A percentile compares a stretch with the other conserved stretches of the same genome.
These are phyloP conservation scores for Tricholoma sp. DNA, from an alignment of 768 basidiomycete species.

Conservation along the genomic window DNA sequence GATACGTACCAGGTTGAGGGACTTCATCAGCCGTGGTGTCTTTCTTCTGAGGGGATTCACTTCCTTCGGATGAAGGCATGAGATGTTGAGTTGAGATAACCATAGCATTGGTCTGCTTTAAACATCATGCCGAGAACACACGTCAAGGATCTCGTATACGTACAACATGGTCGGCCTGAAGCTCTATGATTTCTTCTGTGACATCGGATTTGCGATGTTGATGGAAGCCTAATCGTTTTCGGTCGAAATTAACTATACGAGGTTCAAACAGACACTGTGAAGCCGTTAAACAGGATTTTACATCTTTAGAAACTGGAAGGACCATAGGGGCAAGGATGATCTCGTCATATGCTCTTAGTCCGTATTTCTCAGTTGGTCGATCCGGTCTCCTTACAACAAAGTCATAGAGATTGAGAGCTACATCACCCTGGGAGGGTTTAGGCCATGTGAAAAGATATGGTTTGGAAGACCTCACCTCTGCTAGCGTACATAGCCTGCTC, in stretches of 20 bases:
- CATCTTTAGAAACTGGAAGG: constrained; percentile 15
- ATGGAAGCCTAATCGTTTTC: constrained; percentile 51
- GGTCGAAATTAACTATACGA: constrained; percentile 84
- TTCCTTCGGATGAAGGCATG: constrained; percentile 32
- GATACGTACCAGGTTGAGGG: constrained; percentile 12
- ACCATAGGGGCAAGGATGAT: constrained; percentile 94
- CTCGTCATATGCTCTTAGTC: constrained; percentile 90
- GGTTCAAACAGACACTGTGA: constrained; percentile 90
- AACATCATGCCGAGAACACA: constrained; percentile 5
- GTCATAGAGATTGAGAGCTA: constrained; percentile 86
- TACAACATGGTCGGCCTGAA: constrained; percentile 49
- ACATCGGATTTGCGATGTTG: constrained; percentile 52
- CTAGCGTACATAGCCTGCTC: constrained; percentile 73
- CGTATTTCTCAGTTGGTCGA: constrained; percentile 79
- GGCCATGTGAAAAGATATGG: neutral
- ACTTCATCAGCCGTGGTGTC: constrained; percentile 1
- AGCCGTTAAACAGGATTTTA: neutral
- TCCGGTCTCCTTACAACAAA: constrained; percentile 80
- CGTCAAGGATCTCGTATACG: constrained; percentile 13
- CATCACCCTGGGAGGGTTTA: constrained; percentile 61
- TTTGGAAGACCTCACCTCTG: constrained; percentile 55
- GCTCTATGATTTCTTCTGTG: constrained; percentile 70
- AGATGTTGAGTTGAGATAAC: constrained; percentile 85
- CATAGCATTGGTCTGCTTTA: constrained; percentile 82
- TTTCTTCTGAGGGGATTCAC: constrained; percentile 15